These are phyloP conservation scores for Nothopassalora personata DNA, from an alignment of 2,329 filamentous ascomycete genomes.

Conservation along the genomic window DNA sequence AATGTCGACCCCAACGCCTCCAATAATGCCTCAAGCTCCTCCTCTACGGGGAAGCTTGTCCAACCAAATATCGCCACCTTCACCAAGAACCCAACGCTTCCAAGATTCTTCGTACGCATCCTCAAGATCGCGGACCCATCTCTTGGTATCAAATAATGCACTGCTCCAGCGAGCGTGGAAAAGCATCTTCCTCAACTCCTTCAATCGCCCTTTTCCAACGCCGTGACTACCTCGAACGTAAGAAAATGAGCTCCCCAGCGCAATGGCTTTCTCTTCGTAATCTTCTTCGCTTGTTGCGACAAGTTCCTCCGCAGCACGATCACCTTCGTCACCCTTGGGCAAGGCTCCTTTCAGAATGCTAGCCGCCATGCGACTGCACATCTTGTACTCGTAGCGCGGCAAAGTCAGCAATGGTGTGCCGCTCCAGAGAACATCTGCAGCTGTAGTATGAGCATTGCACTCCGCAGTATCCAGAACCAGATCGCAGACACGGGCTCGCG, in stretches of 20 bases:
- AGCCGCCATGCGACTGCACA: slow-evolving; percentile 97
- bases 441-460: slow-evolving; percentile 96
- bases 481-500: slow-evolving; percentile 84
- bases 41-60: slow-evolving; percentile 22
- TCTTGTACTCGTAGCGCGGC: slow-evolving; percentile 91
- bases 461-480: slow-evolving; percentile 95
- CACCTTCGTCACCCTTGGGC: slow-evolving; percentile 64
- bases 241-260: slow-evolving; percentile 57
- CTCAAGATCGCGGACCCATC: slow-evolving; percentile 90
- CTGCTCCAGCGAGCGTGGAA: slow-evolving; percentile 82
- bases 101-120: slow-evolving; percentile 83
- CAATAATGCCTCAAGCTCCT: slow-evolving; percentile 6
- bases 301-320: slow-evolving; percentile 64
- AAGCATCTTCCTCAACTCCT: slow-evolving; percentile 72
- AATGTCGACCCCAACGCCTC: slow-evolving; percentile 1
- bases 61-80: slow-evolving; percentile 91
- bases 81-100: slow-evolving; percentile 76
- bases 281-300: slow-evolving; percentile 72
- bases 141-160: slow-evolving; percentile 80
- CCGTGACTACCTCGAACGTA: slow-evolving; percentile 46
- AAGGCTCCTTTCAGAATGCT: slow-evolving; percentile 88
- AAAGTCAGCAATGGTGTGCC: slow-evolving; percentile 88
- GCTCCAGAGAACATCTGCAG: slow-evolving; percentile 93
- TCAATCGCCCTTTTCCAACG: slow-evolving; percentile 57
- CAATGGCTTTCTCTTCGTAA: slow-evolving; percentile 74